A percentile compares a stretch with the other conserved stretches of the same genome.
phyloP scores from a whole-genome alignment of 371 early-diverging fungal species.

The Mortierella sp. region DNA sequence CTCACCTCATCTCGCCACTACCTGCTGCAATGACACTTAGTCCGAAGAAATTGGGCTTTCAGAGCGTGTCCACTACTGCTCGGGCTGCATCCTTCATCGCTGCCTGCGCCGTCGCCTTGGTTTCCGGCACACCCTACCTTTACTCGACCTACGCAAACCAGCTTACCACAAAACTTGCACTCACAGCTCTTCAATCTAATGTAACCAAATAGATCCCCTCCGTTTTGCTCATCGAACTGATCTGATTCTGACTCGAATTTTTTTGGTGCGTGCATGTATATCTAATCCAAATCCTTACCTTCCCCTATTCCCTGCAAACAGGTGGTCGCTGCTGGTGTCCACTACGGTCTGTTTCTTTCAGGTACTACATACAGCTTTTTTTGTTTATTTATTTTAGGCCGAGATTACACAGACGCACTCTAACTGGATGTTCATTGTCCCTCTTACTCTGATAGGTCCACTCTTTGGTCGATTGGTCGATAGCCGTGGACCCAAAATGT shows the following conservation, averaged over 20 bases:
- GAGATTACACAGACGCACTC: not conserved
- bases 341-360: slow-evolving; percentile 55
- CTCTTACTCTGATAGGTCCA: slow-evolving; percentile 57
- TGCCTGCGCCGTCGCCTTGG: slow-evolving; percentile 48
- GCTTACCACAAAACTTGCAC: slow-evolving; percentile 42
- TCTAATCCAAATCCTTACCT: not conserved
- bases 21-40: not conserved
- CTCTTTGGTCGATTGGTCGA: slow-evolving; percentile 64
- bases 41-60: not conserved
- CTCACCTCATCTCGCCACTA: not conserved
- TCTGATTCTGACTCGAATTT: not conserved
- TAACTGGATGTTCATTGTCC: not conserved
- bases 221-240: not conserved
- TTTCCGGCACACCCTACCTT: slow-evolving; percentile 55
- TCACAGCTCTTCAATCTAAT: slow-evolving; percentile 47
- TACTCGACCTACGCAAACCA: slow-evolving; percentile 56
- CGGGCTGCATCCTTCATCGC: slow-evolving; percentile 47
- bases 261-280: not conserved
- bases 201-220: slow-evolving; percentile 17
- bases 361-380: slow-evolving; percentile 17
- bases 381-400: not conserved
- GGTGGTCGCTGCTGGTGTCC: slow-evolving; percentile 48
- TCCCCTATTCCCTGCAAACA: not conserved
- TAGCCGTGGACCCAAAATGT: slow-evolving; percentile 62
- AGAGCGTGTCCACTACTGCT: slow-evolving; percentile 11